Percentiles rank a stretch among this genome's conserved stretches.
Evolutionary conservation across 192 early-diverging fungal species (phyloP).

Genomic region (Chytriomyces sp.): DNA sequence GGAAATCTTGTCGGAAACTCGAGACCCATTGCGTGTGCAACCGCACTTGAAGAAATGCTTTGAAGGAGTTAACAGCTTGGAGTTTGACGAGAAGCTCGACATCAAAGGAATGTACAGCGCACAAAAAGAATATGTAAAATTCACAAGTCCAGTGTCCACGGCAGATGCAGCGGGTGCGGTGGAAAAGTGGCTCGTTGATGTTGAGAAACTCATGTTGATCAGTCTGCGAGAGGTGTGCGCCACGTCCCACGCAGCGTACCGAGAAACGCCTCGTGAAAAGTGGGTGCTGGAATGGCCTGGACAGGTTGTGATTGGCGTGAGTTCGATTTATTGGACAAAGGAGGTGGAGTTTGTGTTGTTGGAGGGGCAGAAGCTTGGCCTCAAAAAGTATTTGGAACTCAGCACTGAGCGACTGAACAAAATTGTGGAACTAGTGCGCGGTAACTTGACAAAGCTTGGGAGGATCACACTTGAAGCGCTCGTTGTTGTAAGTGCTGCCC

Average conservation of each 20-base stretch:
- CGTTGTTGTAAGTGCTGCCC: constrained; percentile 55
- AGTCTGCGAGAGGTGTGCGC: constrained; percentile 55
- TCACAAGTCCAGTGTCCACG: constrained; percentile 52
- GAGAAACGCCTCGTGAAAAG: constrained; percentile 54
- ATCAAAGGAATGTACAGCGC: constrained; percentile 65
- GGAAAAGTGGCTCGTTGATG: constrained; percentile 63
- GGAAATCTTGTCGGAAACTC: constrained; percentile 65
- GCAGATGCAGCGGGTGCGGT: constrained; percentile 60
- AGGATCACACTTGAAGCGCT: constrained; percentile 60
- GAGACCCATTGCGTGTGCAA: constrained; percentile 64
- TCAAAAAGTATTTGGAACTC: constrained; percentile 56
- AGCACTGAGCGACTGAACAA: constrained; percentile 54
- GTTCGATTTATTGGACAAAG: constrained; percentile 64
- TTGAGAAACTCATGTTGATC: constrained; percentile 60
- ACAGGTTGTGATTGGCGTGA: constrained; percentile 64
- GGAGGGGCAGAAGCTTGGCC: constrained; percentile 49
- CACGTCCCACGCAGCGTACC: constrained; percentile 47
- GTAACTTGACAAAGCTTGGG: constrained; percentile 55
- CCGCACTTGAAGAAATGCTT: constrained; percentile 71
- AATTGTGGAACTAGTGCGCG: constrained; percentile 64
- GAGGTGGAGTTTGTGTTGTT: constrained; percentile 62
- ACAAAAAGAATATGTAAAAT: constrained; percentile 62
- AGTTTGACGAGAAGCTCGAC: constrained; percentile 60
- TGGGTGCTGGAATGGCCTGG: constrained; percentile 71
- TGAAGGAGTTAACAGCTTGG: constrained; percentile 65